These are phyloP conservation scores for Phytophthora nicotianae DNA, from an alignment of 352 stramenopile species.

Conservation along the genomic window DNA sequence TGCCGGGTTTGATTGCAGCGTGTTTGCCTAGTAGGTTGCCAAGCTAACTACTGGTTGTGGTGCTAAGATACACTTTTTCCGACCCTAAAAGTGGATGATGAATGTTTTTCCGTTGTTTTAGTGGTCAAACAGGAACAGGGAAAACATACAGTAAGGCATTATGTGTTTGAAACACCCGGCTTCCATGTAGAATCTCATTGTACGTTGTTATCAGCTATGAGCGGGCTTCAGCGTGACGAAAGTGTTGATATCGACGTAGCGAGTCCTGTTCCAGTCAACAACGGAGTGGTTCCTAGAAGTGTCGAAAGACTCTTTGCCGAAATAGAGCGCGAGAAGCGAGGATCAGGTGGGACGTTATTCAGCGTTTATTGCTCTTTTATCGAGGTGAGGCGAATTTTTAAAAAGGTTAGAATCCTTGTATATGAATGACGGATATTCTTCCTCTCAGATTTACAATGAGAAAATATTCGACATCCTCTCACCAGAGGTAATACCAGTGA, in stretches of 20 bases:
- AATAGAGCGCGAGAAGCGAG: constrained; percentile 35
- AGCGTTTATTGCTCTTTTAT: constrained; percentile 70
- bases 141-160: constrained; percentile 64
- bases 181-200: not conserved
- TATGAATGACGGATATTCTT: not conserved
- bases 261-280: constrained; percentile 26
- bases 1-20: constrained; percentile 70
- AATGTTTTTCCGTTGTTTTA: constrained; percentile 21
- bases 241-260: constrained; percentile 10
- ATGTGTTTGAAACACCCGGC: not conserved
- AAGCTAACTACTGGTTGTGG: not conserved
- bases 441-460: constrained; percentile 75
- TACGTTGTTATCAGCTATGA: constrained; percentile 53
- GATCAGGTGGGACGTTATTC: constrained; percentile 37
- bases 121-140: constrained; percentile 69
- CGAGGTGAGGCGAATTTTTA: constrained; percentile 36
- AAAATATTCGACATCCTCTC: constrained; percentile 79
- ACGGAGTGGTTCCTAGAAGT: constrained; percentile 63
- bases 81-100: constrained; percentile 5
- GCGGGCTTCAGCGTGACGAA: constrained; percentile 43
- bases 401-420: not conserved
- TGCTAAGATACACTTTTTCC: not conserved
- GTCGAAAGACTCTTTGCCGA: constrained; percentile 61
- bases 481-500: constrained; percentile 13
- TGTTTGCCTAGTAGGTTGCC: constrained; percentile 69